phyloP scores from a whole-genome alignment of 1,284 basidiomycete genomes.

The Takashimella koratensis region DNA sequence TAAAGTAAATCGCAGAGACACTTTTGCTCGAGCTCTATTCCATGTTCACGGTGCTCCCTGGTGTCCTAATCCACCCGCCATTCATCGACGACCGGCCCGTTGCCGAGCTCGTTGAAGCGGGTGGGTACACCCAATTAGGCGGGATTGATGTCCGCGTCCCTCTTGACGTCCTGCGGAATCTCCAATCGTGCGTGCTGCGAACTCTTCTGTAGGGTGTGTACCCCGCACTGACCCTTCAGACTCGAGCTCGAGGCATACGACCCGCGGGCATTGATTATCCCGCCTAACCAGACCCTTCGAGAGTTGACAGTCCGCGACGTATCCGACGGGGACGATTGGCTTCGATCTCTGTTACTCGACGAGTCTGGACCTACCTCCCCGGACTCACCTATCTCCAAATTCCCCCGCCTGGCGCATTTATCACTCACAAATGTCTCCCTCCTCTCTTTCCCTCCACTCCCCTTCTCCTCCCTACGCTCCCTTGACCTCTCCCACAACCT shows the following conservation, averaged over 20 bases:
- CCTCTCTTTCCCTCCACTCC: constrained; percentile 51
- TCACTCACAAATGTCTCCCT: constrained; percentile 36
- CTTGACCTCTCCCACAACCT: constrained; percentile 84
- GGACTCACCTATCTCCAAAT: constrained; percentile 20
- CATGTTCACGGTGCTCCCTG: constrained; percentile 45
- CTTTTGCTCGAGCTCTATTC: constrained; percentile 42
- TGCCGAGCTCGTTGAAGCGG: constrained; percentile 42
- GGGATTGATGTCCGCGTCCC: constrained; percentile 48
- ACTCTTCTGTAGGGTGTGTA: constrained; percentile 4
- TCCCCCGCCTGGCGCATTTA: constrained; percentile 44
- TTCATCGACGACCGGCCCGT: constrained; percentile 42
- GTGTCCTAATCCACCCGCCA: constrained; percentile 44
- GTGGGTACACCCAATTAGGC: constrained; percentile 44
- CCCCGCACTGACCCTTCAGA: constrained; percentile 20
- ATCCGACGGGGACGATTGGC: constrained; percentile 48
- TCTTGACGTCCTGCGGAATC: constrained; percentile 44
- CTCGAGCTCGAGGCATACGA: constrained; percentile 48
- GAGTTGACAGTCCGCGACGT: constrained; percentile 45
- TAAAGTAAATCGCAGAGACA: constrained; percentile 27
- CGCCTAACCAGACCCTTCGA: constrained; percentile 31
- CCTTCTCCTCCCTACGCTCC: constrained; percentile 83
- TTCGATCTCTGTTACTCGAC: constrained; percentile 35
- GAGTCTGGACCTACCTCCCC: constrained; percentile 1
- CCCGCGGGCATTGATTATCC: constrained; percentile 42
- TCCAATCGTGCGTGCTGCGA: constrained; percentile 36